phyloP scores from a whole-genome alignment of 2,329 filamentous ascomycete species.

The Arthrobotrys megalospora region DNA sequence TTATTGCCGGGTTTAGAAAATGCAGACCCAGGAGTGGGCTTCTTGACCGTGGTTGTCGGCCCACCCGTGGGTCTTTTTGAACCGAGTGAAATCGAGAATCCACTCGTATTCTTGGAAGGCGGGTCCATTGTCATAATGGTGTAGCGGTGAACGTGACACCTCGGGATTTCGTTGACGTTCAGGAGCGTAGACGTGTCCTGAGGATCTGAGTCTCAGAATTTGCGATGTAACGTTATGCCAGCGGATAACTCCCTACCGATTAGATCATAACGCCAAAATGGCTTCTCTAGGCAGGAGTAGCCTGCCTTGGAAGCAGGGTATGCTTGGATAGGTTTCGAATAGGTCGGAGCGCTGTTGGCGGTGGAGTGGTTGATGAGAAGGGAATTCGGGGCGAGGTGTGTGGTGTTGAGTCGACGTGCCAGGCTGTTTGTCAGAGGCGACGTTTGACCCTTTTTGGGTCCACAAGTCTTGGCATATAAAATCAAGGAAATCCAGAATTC shows the following conservation, averaged over 20 bases:
- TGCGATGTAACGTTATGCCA: conserved; percentile 17
- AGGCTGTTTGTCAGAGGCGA: conserved; percentile 35
- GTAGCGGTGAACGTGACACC: background rate
- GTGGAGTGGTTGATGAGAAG: conserved; percentile 12
- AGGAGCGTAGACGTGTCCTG: conserved; percentile 3
- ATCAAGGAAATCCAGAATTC: conserved; percentile 54
- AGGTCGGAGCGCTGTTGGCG: background rate
- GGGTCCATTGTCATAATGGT: conserved; percentile 19
- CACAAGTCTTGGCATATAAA: conserved; percentile 56
- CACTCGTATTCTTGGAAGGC: conserved; percentile 31
- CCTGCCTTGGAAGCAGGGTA: conserved; percentile 42
- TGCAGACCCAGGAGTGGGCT: conserved; percentile 42
- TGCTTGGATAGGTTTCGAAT: background rate
- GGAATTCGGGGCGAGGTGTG: conserved; percentile 29
- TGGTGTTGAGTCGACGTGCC: conserved; percentile 34
- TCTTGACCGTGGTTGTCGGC: conserved; percentile 34
- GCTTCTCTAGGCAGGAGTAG: background rate
- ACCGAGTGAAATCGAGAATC: conserved; percentile 63
- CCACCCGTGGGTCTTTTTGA: conserved; percentile 55
- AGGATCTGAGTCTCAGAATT: background rate
- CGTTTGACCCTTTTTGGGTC: conserved; percentile 33
- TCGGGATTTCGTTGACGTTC: conserved; percentile 1
- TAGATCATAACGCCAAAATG: conserved; percentile 14
- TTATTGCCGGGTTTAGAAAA: conserved; percentile 58
- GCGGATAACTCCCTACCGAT: background rate